Evolutionary conservation across 352 stramenopile genomes (phyloP).

Genomic region (Phytophthora capsici): DNA sequence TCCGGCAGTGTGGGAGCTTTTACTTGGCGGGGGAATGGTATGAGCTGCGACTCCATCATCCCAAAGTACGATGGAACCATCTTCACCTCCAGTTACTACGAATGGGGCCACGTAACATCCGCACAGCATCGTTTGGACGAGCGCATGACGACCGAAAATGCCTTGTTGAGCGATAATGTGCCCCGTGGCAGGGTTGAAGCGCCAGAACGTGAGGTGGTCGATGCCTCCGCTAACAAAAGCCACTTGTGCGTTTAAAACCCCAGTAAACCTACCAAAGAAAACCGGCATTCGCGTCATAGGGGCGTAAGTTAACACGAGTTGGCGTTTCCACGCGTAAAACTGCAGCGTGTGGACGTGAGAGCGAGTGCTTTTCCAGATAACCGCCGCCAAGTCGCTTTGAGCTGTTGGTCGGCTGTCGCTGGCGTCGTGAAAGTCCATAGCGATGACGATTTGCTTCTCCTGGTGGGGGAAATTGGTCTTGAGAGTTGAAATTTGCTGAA

Average conservation of each 20-base stretch:
- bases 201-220: slow-evolving; percentile 75
- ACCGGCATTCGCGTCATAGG: slow-evolving; percentile 65
- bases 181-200: slow-evolving; percentile 50
- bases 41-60: slow-evolving; percentile 57
- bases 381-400: slow-evolving; percentile 53
- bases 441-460: slow-evolving; percentile 26
- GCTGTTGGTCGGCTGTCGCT: slow-evolving; percentile 13
- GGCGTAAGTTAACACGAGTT: slow-evolving; percentile 36
- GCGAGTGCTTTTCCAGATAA: slow-evolving; percentile 55
- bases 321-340: slow-evolving; percentile 55
- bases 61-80: slow-evolving; percentile 63
- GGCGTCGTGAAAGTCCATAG: slow-evolving; percentile 36
- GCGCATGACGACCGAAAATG: slow-evolving; percentile 69
- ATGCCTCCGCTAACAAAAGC: slow-evolving; percentile 73
- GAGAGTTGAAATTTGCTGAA: slow-evolving; percentile 40
- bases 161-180: slow-evolving; percentile 61
- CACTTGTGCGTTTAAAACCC: slow-evolving; percentile 13
- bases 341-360: slow-evolving; percentile 52
- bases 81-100: slow-evolving; percentile 58
- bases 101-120: slow-evolving; percentile 50
- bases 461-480: slow-evolving; percentile 11
- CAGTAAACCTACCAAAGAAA: slow-evolving; percentile 61
- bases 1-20: not conserved
- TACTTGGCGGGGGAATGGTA: slow-evolving; percentile 29
- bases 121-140: slow-evolving; percentile 58